Percentiles rank a stretch among this genome's conserved stretches.
Evolutionary conservation across 495 filamentous ascomycete genomes (phyloP).

Genomic region (Xylaria venustula): DNA sequence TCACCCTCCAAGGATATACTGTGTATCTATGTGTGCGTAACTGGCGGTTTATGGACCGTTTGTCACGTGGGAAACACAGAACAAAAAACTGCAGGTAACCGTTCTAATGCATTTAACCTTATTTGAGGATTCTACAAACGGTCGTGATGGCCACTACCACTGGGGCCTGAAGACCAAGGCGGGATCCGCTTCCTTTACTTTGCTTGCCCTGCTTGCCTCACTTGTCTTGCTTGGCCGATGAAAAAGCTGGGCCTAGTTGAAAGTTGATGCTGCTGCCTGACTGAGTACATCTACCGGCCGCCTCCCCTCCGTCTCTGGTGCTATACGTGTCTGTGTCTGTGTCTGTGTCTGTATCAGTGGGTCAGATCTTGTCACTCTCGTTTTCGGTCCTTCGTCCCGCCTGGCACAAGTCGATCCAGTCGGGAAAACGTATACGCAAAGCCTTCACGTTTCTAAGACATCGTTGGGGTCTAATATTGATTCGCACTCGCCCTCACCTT

Average conservation of each 20-base stretch:
- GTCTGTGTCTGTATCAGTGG: neutral
- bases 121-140: slow-evolving; percentile 35
- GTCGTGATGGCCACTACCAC: slow-evolving; percentile 16
- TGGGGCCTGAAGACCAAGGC: neutral
- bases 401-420: neutral
- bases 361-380: neutral
- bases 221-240: slow-evolving; percentile 4
- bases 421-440: neutral
- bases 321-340: neutral
- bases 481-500: neutral
- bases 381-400: neutral
- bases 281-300: slow-evolving; percentile 4
- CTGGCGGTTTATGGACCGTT: slow-evolving; percentile 22
- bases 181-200: too few relatives aligned
- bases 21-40: slow-evolving; percentile 12
- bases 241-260: neutral
- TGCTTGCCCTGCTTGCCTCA: slow-evolving; percentile 2
- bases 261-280: neutral
- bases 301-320: neutral
- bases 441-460: neutral
- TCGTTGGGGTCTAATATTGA: too few relatives aligned
- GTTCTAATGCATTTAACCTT: slow-evolving; percentile 28
- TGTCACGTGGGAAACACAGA: slow-evolving; percentile 38
- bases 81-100: slow-evolving; percentile 33
- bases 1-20: neutral